Conservation (phyloP, 108 stramenopile genomes). For the Pseudonitzschia multistriata region DNA sequence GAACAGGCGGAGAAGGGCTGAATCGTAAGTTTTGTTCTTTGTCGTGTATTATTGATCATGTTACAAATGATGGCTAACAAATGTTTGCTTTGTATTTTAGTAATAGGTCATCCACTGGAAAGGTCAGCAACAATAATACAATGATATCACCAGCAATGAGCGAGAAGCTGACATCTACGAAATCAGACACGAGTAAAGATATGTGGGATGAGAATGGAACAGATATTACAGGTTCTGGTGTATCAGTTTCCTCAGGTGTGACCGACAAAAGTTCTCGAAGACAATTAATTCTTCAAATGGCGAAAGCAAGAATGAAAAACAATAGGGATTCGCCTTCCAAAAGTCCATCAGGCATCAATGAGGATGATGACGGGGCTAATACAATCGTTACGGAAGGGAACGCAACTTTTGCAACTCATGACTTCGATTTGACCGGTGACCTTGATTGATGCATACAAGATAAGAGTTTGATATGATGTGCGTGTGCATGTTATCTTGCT, state of each 20-base stretch:
- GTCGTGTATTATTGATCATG: no score
- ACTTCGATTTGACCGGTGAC: conserved; percentile 33
- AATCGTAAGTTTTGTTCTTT: conserved; percentile 28
- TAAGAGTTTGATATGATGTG: neutral
- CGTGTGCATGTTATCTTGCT: neutral
- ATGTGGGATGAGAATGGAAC: conserved; percentile 39
- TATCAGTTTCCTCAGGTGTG: conserved; percentile 46
- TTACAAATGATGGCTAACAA: no score
- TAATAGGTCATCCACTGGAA: neutral
- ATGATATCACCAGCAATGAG: conserved; percentile 7
- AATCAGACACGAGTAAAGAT: neutral
- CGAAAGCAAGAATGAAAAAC: conserved; percentile 81
- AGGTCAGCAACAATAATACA: neutral
- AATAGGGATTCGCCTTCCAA: conserved; percentile 32
- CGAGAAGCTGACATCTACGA: conserved; percentile 1
- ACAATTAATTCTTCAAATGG: conserved; percentile 86
- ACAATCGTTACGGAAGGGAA: conserved; percentile 15
- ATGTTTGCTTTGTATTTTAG: neutral
- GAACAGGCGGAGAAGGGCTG: conserved; percentile 43
- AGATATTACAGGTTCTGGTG: conserved; percentile 49
- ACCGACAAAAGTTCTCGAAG: conserved; percentile 61
- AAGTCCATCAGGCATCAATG: conserved; percentile 2
- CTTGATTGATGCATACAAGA: conserved; percentile 14
- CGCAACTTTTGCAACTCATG: conserved; percentile 14
- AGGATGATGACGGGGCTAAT: conserved; percentile 14